Evolutionary conservation across 169 alveolate genomes (phyloP), one percentile per base, ranked within the genome.

Genomic region (Plasmodium inui): DNA sequence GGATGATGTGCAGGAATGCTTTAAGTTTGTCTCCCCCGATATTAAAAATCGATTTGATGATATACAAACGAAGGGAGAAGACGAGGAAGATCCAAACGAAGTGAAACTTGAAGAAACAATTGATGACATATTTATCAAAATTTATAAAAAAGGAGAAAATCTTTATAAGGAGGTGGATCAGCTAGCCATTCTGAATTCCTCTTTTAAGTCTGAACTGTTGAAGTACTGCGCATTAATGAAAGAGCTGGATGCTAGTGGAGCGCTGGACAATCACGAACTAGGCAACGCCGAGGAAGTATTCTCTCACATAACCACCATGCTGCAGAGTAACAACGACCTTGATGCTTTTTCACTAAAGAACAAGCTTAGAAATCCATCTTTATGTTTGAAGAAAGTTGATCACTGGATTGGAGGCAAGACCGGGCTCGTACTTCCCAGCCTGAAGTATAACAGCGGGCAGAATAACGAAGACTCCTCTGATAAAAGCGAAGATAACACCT

Each of bases 161-260:
- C 37, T 44, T 6, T 30, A 81, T 22, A 82, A 55, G 10, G 26
- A 22, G 74, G 32, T 22, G 12, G 9, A 61, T 61, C 28, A 61
- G 10, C 32, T 61, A 22, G 74, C 28, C 32, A 22, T 61, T 4
- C 0, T 39, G 39, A 55, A 17, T 28, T 30, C 2, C 12, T 14
- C 74, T 9, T 55, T 82, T 30, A 53, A 82, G 71, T 26, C 12
- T 17, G 78, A 82, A 10, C 32, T 82, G 37, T 17, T 41, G 3
- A 50, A 82, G n/a, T 82, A 82, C 39, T 82, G 89, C 67, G 7
- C 17, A 17, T n/a, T 82, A 7, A 6, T 82, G 71, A 82, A 32
- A 9, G 72, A 55, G 32, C 4, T 30, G 32, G 89, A 82, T 26
- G 9, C 89, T 3, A 82, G 44, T 7, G 89, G 89, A 3, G 19